Conservation (phyloP, 2,329 filamentous ascomycete genomes). For the Cladosporium velox region DNA sequence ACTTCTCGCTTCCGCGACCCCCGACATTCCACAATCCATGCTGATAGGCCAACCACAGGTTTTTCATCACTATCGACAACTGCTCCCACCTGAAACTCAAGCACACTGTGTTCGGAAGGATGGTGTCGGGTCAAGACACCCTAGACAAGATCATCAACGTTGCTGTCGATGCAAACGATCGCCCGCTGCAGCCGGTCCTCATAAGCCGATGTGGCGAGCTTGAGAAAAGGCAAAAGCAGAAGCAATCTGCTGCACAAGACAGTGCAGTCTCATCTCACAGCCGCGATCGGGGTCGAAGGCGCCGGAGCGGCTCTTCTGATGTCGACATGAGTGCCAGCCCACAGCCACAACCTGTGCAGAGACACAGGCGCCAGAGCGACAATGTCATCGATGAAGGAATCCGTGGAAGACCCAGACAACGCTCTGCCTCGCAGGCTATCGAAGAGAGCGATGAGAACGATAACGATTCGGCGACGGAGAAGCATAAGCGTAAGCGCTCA, state of each 20-base stretch:
- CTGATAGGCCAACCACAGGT: slow-evolving; percentile 30
- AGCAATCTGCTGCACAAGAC: background rate
- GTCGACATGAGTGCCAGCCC: slow-evolving; percentile 32
- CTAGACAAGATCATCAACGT: slow-evolving; percentile 41
- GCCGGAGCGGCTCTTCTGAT: slow-evolving; percentile 33
- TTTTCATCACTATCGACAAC: slow-evolving; percentile 46
- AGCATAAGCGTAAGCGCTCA: slow-evolving; percentile 41
- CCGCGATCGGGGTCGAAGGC: slow-evolving; percentile 32
- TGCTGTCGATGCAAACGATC: slow-evolving; percentile 41
- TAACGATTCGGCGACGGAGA: slow-evolving; percentile 30
- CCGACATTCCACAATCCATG: background rate
- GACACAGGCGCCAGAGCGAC: slow-evolving; percentile 38
- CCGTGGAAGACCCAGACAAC: slow-evolving; percentile 37
- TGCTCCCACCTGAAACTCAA: slow-evolving; percentile 45
- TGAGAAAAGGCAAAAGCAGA: slow-evolving; percentile 36
- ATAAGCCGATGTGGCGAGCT: slow-evolving; percentile 44
- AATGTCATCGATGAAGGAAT: slow-evolving; percentile 40
- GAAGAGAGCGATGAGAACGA: slow-evolving; percentile 26
- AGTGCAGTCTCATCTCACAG: slow-evolving; percentile 14
- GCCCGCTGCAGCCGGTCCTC: slow-evolving; percentile 40
- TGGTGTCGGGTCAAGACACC: slow-evolving; percentile 41
- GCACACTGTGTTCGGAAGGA: slow-evolving; percentile 45
- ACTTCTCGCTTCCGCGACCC: slow-evolving; percentile 11
- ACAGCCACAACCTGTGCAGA: slow-evolving; percentile 29
- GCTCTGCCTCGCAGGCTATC: slow-evolving; percentile 37